Base-by-base conservation (phyloP, 1,139 yeast species). In the Torulaspora globosa region DNA sequence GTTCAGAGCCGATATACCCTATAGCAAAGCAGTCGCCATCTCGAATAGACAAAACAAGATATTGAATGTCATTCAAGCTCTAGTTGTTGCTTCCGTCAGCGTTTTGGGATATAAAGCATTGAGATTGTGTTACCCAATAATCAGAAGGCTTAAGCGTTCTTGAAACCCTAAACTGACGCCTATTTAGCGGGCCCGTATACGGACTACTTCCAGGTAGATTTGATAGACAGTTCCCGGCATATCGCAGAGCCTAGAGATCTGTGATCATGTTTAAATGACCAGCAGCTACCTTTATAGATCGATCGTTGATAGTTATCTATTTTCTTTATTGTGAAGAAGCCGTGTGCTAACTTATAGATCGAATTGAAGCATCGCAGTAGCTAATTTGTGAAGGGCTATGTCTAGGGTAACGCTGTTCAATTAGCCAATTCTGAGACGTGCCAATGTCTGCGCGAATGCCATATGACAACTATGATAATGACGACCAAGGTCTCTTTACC, bases 1-100 rank as follows among this genome's bases (percentile, higher is more conserved):
- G 1, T 90, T 90, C 68, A 72, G 96, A 53, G 81, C 84, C 10
- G 96, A 89, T 59, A 84, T 89, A 30, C 71, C 84, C 3, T 90
- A 90, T 61, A 76, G 89, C 1, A 72, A 73, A 45, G 96, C 96
- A 0, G 73, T 86, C 18, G 67, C 65, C n/a, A 73, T 73, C 18
- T 79, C 76, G 47, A 66, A 63, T 52, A 73, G 73, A 49, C 88
- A 78, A 60, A 73, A 70, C 51, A 70, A 57, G 43, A 74, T 77
- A 7, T 42, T 66, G 38, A 50, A 49, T 21, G 39, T 38, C 12
- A 29, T 63, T 1, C 60, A 64, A 39, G 41, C 49, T 5, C 34
- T 51, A 2, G 21, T 54, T 1, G 9, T 56, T 10, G 52, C 57
- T 3, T 39, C 41, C 12, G 29, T 35, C 12, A 36, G 43, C 11